Base-by-base conservation (phyloP, 2,329 filamentous ascomycete genomes). In the Colletotrichum sp. region DNA sequence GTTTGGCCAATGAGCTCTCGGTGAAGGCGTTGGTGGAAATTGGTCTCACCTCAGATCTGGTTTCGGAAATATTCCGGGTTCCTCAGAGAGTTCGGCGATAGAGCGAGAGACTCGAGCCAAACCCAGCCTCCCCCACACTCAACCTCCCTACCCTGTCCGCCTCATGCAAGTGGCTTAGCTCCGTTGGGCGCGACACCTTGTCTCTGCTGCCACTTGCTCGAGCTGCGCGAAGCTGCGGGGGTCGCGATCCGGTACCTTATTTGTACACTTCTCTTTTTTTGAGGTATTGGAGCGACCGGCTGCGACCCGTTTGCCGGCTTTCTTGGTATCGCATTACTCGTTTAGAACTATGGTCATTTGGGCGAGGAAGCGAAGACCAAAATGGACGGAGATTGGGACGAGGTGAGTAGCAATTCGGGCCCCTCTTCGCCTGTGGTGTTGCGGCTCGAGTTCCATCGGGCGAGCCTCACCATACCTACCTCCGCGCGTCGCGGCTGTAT, bases 321-420 rank as follows among this genome's bases (percentile, higher is more conserved):
- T 43, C 15, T 61, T 57, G 69, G 43, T 48, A n/a, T 58, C 30
- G 24, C 24, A 15, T 58, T 57, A 57, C 38, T 34, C 26, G 10
- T 65, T 43, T 63, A 77, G 76, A 77, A 77, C 71, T 82, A 85
- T 86, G 84, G 77, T 80, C 79, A 79, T 77, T 75, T 78, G 77
- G 82, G 84, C 79, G 81, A 85, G 85, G 82, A 82, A 80, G 79
- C 85, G 79, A 77, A 81, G 79, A 83, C 79, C 82, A 87, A 85
- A 82, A 93, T 93, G 92, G 92, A 93, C 85, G 90, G 88, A 84
- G 92, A 93, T 85, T 93, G 92, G 92, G 91, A 92, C 86, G 91
- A 93, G 89, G 92, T 91, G 85, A 82, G 89, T 86, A 30, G 77
- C 70, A 66, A 52, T 68, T 38, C 28, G 52, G 26, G 48, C 24